Conservation (phyloP, 345 rosid species). For the Salix caprea region DNA sequence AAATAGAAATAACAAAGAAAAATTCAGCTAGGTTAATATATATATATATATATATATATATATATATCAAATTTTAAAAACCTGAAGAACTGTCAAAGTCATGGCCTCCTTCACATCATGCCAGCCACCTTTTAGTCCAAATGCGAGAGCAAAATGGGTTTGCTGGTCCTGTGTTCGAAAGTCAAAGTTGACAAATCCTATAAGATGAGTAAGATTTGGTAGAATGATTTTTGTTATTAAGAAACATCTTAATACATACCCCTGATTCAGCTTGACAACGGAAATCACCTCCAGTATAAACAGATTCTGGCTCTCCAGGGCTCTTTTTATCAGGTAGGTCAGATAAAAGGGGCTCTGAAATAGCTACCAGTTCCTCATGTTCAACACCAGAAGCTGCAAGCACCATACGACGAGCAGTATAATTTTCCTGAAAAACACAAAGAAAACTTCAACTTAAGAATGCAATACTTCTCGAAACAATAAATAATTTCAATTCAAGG, state of each 20-base stretch:
- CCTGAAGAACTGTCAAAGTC: slow-evolving; percentile 84
- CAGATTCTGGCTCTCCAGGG: slow-evolving; percentile 59
- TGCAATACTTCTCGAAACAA: background rate
- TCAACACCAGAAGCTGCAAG: slow-evolving; percentile 89
- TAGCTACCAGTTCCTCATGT: slow-evolving; percentile 62
- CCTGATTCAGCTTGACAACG: slow-evolving; percentile 75
- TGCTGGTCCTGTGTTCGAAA: slow-evolving; percentile 19
- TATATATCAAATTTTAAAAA: slow-evolving; percentile 8
- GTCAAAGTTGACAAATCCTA: background rate
- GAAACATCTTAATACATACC: slow-evolving; percentile 39
- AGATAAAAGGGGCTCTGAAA: slow-evolving; percentile 79
- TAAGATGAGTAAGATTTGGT: background rate
- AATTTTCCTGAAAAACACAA: slow-evolving; percentile 57
- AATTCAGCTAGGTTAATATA: background rate
- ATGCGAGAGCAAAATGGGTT: slow-evolving; percentile 87
- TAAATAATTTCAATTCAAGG: background rate
- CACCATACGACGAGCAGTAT: slow-evolving; percentile 72
- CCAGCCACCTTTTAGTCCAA: slow-evolving; percentile 93
- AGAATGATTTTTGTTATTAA: background rate
- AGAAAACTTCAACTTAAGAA: slow-evolving; percentile 3
- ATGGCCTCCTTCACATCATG: slow-evolving; percentile 68
- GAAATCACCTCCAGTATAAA: slow-evolving; percentile 84
- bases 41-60: no score
- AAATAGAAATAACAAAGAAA: background rate
- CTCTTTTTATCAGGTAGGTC: slow-evolving; percentile 56